These are phyloP conservation scores for Caloboletus firmus DNA, from an alignment of 1,284 basidiomycete species.

Conservation along the genomic window DNA sequence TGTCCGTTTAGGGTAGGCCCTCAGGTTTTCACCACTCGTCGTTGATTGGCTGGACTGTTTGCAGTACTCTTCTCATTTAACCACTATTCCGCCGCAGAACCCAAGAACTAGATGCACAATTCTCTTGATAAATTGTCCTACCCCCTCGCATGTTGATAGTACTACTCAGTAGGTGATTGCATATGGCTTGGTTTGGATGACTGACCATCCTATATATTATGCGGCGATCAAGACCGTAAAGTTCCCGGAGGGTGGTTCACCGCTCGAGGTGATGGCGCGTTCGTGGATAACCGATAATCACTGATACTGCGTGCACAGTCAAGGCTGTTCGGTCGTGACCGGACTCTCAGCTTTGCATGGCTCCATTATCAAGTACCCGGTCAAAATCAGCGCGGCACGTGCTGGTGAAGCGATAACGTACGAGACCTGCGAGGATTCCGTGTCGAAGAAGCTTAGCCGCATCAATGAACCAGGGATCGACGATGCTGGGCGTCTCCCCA, in stretches of 20 bases:
- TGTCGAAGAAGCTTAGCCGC: not conserved
- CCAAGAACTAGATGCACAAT: not conserved
- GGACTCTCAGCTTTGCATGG: not conserved
- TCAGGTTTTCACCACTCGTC: slow-evolving; percentile 3
- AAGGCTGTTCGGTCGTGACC: no score
- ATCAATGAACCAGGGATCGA: slow-evolving; percentile 24
- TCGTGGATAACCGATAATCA: not conserved
- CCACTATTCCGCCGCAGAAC: not conserved
- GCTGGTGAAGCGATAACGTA: slow-evolving; percentile 28
- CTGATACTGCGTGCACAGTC: not conserved
- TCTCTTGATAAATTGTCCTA: not conserved
- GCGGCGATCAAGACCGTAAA: not conserved
- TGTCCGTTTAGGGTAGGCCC: slow-evolving; percentile 34
- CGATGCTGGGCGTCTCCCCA: slow-evolving; percentile 1
- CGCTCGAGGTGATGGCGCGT: not conserved
- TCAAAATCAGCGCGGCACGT: slow-evolving; percentile 11
- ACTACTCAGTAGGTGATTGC: not conserved
- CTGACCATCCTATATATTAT: not conserved
- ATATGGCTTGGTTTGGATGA: not conserved
- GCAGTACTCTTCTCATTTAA: not conserved
- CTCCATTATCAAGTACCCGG: not conserved
- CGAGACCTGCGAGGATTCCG: slow-evolving; percentile 3
- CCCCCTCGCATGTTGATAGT: not conserved
- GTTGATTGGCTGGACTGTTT: slow-evolving; percentile 12
- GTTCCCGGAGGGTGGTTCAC: not conserved